Conservation (phyloP, 345 rosid species). For the Adansonia digitata region DNA sequence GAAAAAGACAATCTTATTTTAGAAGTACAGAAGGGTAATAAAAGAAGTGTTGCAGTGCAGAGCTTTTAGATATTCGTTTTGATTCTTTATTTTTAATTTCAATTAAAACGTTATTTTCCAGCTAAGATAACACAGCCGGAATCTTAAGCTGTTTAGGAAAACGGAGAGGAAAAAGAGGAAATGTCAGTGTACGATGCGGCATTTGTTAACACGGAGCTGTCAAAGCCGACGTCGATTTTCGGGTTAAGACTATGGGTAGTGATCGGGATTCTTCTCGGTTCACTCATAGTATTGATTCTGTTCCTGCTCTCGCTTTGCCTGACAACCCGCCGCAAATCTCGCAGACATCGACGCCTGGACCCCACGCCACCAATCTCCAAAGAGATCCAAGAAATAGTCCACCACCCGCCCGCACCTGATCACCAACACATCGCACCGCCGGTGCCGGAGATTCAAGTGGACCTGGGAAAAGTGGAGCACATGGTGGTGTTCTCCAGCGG, state of each 20-base stretch:
- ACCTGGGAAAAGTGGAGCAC: conserved; percentile 79
- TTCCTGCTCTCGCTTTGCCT: conserved; percentile 86
- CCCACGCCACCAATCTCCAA: conserved; percentile 66
- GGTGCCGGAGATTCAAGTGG: conserved; percentile 73
- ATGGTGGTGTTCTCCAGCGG: conserved; percentile 84
- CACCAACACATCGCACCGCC: conserved; percentile 35
- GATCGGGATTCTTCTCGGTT: conserved; percentile 79
- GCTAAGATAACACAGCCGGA: conserved; percentile 1
- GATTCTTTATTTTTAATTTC: background rate
- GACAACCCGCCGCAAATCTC: conserved; percentile 69
- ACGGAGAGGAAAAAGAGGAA: background rate
- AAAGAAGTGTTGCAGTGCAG: background rate
- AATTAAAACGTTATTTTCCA: background rate
- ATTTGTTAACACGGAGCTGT: conserved; percentile 64
- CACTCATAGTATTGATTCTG: conserved; percentile 69
- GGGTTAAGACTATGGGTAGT: conserved; percentile 90
- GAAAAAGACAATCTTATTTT: background rate
- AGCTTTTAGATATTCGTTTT: background rate
- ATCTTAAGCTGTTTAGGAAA: background rate
- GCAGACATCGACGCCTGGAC: conserved; percentile 18
- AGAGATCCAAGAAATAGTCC: conserved; percentile 83
- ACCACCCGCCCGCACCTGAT: conserved; percentile 32
- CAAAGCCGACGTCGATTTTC: conserved; percentile 83
- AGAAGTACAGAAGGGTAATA: background rate
- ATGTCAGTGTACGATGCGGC: conserved; percentile 72